Evolutionary conservation across 2,329 filamentous ascomycete species (phyloP).

Genomic region (Calonectria multiphialidica): DNA sequence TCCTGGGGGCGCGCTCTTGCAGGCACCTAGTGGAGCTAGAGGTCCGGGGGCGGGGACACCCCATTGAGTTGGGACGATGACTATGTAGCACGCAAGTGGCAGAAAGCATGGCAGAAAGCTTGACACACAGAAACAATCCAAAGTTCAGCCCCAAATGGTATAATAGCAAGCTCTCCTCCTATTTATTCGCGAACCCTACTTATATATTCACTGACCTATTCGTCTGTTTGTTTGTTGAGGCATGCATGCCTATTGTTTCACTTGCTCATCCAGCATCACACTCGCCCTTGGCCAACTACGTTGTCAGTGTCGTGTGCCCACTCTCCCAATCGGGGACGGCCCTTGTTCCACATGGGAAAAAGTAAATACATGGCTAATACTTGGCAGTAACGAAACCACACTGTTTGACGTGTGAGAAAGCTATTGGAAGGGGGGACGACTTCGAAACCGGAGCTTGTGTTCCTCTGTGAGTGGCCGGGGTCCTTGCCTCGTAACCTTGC

Average conservation of each 20-base stretch:
- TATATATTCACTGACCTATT: too few relatives aligned
- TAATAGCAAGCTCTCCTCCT: too few relatives aligned
- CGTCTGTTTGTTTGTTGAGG: neutral
- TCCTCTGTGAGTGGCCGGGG: neutral
- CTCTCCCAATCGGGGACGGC: neutral
- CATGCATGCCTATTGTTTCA: neutral
- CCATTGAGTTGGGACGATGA: neutral
- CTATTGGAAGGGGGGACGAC: conserved; percentile 13
- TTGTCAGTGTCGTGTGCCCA: conserved; percentile 1
- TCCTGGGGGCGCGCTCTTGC: neutral
- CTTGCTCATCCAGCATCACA: neutral
- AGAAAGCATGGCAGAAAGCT: too few relatives aligned
- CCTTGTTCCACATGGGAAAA: neutral
- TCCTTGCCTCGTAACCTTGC: neutral
- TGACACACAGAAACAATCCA: too few relatives aligned
- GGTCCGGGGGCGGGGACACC: neutral
- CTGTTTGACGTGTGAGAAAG: conserved; percentile 7
- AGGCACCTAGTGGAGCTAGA: neutral
- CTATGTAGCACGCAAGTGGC: too few relatives aligned
- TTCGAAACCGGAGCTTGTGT: conserved; percentile 5
- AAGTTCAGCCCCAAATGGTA: too few relatives aligned
- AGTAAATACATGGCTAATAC: neutral
- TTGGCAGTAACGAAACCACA: neutral
- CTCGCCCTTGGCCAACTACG: neutral
- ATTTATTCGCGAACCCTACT: too few relatives aligned